These are phyloP conservation scores for Exophiala aquamarina DNA, from an alignment of 2,329 filamentous ascomycete genomes.

Conservation along the genomic window DNA sequence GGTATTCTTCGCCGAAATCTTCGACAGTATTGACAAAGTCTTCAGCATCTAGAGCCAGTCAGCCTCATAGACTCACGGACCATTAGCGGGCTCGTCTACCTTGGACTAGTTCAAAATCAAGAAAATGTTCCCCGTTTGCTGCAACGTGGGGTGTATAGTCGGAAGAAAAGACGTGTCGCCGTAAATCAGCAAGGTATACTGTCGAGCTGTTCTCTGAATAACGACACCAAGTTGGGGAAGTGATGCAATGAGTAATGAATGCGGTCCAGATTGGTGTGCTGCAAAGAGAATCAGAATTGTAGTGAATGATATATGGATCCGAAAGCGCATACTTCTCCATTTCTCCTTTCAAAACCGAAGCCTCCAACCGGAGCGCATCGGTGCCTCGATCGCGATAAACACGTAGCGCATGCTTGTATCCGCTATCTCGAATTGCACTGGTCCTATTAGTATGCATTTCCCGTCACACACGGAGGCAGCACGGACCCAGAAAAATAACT, in stretches of 20 bases:
- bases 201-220: constrained; percentile 34
- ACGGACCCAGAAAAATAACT: constrained; percentile 51
- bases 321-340: constrained; percentile 45
- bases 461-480: neutral
- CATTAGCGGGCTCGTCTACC: constrained; percentile 29
- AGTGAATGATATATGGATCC: neutral
- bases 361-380: constrained; percentile 56
- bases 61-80: neutral
- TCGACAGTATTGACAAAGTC: constrained; percentile 37
- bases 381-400: constrained; percentile 54
- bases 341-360: constrained; percentile 53
- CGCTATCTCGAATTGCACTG: constrained; percentile 53
- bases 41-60: constrained; percentile 37
- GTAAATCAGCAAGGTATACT: constrained; percentile 51
- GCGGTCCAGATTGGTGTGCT: constrained; percentile 63
- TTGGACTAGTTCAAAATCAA: constrained; percentile 38
- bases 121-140: constrained; percentile 37
- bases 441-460: constrained; percentile 8
- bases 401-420: constrained; percentile 55
- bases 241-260: constrained; percentile 52
- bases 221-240: constrained; percentile 49
- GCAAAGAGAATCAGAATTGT: constrained; percentile 11
- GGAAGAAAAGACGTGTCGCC: constrained; percentile 53
- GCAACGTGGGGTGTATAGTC: constrained; percentile 47
- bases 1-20: constrained; percentile 29